Evolutionary conservation across 257 asterid genomes (phyloP), one percentile per base, ranked within the genome.

Genomic region (Galeopsis tetrahit): DNA sequence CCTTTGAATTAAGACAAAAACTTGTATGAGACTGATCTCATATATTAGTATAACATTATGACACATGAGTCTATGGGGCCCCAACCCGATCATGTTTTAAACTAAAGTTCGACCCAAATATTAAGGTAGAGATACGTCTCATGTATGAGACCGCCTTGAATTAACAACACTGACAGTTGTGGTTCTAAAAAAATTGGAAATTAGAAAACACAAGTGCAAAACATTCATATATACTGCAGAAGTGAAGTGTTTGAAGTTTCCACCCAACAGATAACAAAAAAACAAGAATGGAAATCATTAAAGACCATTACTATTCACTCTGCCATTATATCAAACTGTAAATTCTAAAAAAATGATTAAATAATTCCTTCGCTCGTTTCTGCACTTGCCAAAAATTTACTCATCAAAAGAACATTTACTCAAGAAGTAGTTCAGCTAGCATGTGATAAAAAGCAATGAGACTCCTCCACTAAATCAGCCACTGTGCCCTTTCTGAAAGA

Each of bases 391-490:
- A 13, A 63, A 52, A 65, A 34, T 35, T 32, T 56, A 36, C 5
- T 4, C 31, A 33, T 34, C 2, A 4, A 36, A 38, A 10, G 51
- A 33, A 15, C 15, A 6, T n/a, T 35, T 7, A 35, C 42, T 66
- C 59, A 31, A 56, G 69, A 69, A 65, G 43, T 9, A 70, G 8
- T 70, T 69, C 32, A 70, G 10, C 80, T 14, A 53, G 76, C 46
- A 59, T 6, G 17, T 33, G 15, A 55, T 7, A 49, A 11, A 31
- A 74, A 31, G 40, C 34, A 58, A 74, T 40, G 2, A 55, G 44
- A 66, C n/a, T 42, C 68, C 1, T 11, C 34, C 35, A 14, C 33
- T 51, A 14, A 68, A 39, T 67, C 60, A 4, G n/a, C 32, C 14
- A 63, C 8, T 17, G 10, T 49, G 39, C 73, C 52, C 6, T n/a